A percentile compares a stretch with the other conserved stretches of the same genome.
Conservation (phyloP, 345 rosid genomes). For the Barbarea vulgaris region DNA sequence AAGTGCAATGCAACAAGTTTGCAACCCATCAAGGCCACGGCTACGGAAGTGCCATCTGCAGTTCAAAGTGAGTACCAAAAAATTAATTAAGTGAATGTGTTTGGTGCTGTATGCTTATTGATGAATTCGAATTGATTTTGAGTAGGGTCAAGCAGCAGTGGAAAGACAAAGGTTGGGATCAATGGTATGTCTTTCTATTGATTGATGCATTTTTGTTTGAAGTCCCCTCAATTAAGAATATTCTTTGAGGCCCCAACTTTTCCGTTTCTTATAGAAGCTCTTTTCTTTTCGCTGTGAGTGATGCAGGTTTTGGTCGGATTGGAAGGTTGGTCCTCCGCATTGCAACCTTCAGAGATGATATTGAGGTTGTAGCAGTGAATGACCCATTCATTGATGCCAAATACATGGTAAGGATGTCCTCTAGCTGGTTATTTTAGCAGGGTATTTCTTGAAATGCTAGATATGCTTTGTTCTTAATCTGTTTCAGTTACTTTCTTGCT, state of each 20-base stretch:
- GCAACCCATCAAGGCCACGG: conserved; percentile 80
- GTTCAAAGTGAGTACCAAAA: conserved; percentile 56
- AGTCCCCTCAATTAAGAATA: neutral
- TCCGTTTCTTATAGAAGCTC: conserved; percentile 2
- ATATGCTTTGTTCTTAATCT: conserved; percentile 7
- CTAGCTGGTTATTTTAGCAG: neutral
- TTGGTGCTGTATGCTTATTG: conserved; percentile 28
- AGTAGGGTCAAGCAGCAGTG: conserved; percentile 55
- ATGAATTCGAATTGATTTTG: conserved; percentile 37
- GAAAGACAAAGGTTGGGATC: conserved; percentile 83
- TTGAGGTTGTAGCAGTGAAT: conserved; percentile 89
- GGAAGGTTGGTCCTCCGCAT: conserved; percentile 94
- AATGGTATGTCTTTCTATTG: conserved; percentile 61
- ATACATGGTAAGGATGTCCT: conserved; percentile 71
- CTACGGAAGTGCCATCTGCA: conserved; percentile 66
- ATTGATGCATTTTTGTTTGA: neutral
- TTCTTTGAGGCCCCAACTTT: neutral
- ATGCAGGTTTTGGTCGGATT: conserved; percentile 95
- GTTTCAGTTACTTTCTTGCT: neutral
- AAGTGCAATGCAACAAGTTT: conserved; percentile 46
- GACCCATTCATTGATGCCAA: conserved; percentile 95
- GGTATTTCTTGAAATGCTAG: neutral
- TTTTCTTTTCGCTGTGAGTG: neutral
- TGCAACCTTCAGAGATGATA: conserved; percentile 87
- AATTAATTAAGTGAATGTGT: neutral